These are phyloP conservation scores for Coemansia reversa DNA, from an alignment of 192 early-diverging fungal genomes.

Conservation along the genomic window DNA sequence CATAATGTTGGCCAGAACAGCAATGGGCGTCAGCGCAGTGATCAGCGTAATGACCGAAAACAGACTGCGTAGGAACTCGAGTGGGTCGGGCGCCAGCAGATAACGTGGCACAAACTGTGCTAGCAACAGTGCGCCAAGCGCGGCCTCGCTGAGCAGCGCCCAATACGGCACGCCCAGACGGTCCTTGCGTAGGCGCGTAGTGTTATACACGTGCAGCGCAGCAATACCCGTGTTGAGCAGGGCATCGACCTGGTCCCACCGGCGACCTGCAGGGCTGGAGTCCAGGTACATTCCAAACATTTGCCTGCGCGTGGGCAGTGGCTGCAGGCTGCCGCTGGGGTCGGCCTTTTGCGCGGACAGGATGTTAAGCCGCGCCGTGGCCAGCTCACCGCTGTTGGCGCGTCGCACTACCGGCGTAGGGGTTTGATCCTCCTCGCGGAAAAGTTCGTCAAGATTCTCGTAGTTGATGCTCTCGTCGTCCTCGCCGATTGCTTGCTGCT, in stretches of 20 bases:
- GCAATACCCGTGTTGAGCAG: slow-evolving; percentile 53
- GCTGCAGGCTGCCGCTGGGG: slow-evolving; percentile 28
- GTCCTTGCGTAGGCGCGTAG: slow-evolving; percentile 44
- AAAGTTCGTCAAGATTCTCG: slow-evolving; percentile 40
- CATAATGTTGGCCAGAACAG: slow-evolving; percentile 40
- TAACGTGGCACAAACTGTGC: slow-evolving; percentile 63
- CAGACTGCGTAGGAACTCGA: slow-evolving; percentile 45
- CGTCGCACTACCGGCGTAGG: slow-evolving; percentile 23
- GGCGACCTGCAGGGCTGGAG: slow-evolving; percentile 50
- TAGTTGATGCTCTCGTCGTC: slow-evolving; percentile 42
- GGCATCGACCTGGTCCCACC: slow-evolving; percentile 64
- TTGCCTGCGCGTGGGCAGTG: slow-evolving; percentile 50
- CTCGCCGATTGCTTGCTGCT: not conserved
- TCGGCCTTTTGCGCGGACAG: slow-evolving; percentile 41
- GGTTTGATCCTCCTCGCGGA: slow-evolving; percentile 27
- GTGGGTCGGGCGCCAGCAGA: slow-evolving; percentile 59
- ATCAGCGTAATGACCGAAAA: slow-evolving; percentile 61
- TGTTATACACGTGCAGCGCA: slow-evolving; percentile 56
- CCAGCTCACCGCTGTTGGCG: slow-evolving; percentile 18
- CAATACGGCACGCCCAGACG: slow-evolving; percentile 52
- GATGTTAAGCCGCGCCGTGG: slow-evolving; percentile 27
- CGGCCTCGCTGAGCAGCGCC: slow-evolving; percentile 46
- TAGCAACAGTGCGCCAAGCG: slow-evolving; percentile 53
- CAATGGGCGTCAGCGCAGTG: slow-evolving; percentile 58
- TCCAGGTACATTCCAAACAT: slow-evolving; percentile 56